Base-by-base conservation (phyloP, 495 filamentous ascomycete species). In the Aspergillus indologenus region DNA sequence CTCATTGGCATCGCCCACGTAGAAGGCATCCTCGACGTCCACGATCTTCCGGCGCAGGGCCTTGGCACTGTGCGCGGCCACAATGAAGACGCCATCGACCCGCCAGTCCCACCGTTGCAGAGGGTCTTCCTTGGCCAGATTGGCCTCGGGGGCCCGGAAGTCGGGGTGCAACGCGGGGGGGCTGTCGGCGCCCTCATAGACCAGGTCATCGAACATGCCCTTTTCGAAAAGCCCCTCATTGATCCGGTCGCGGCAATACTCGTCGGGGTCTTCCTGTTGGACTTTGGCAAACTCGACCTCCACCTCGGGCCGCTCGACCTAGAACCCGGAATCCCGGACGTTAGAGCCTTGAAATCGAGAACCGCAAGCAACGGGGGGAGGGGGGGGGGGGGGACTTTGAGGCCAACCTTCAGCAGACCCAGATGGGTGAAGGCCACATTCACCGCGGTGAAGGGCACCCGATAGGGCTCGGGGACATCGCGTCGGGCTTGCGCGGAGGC, bases 401-500 rank as follows among this genome's bases (percentile, higher is more conserved):
- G 18, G 15, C 63, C 55, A 53, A 75, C 73, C 45, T 68, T 58
- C 1, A 21, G 21, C 11, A 75, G 46, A 4, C 73, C 73, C 45
- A 65, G 73, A 21, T 61, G 51, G 43, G 56, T 65, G 47, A 75
- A 74, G 31, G 61, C 62, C 40, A 76, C 63, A 52, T 73, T 74
- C 23, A 66, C 51, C 17, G 62, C 60, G 17, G 47, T 40, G 18
- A 60, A 42, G 19, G 31, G 12, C 24, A 49, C 22, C n/a, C 47
- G 22, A 7, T 45, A 26, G n/a, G 45, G 45, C 5, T 49, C 31
- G 22, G 45, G 45, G 3, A 47, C 45, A 22, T 47, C 45, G 11
- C 45, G 45, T 21, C 45, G 45, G n/a, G 45, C 12, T 2, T 5
- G 4, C 1, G 45, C 45, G n/a, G 11, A 47, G 45, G 45, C 45